Base-by-base conservation (phyloP, 169 alveolate species). In the Babesia bovis region DNA sequence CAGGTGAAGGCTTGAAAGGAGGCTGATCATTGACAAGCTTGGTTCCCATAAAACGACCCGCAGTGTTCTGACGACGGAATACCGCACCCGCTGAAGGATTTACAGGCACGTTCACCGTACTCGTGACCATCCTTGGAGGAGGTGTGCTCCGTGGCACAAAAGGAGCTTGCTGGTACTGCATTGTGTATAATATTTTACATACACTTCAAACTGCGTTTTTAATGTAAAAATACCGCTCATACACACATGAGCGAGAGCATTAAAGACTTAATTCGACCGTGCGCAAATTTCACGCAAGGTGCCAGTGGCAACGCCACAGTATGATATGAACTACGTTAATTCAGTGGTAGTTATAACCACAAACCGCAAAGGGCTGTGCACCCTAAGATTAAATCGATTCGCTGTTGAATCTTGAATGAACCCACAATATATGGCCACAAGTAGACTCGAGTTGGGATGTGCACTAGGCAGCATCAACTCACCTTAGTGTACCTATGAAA, bases 41-140 rank as follows among this genome's bases (percentile, higher is more conserved):
- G 25, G 1, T 58, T 4, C 19, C 12, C 19, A 38, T 19, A 12
- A 21, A 4, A 19, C 69, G 69, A 7, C 36, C 3, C 15, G 40
- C 28, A 3, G 73, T 32, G 30, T 63, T 63, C 21, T 63, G 73
- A 25, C 73, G 35, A 42, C 73, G 58, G 60, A 63, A 63, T 7
- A 63, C 61, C 49, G 40, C 17, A n/a, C 61, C 36, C 25, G 61
- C 42, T 5, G 61, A 7, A 4, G 9, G 17, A 23, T 25, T 42
- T 4, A 23, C 49, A 3, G 58, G 61, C 47, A 47, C 52, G 23
- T 45, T 63, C 49, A 47, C 10, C 25, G 41, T 45, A 15, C 51
- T 60, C 17, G 73, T 47, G 2, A 52, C 58, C 73, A 63, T 63
- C 35, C 61, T 1, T 12, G 73, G 73, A 21, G 42, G 73, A 0